phyloP scores from a whole-genome alignment of 2,329 filamentous ascomycete species.

The Lachnum nothofagi region DNA sequence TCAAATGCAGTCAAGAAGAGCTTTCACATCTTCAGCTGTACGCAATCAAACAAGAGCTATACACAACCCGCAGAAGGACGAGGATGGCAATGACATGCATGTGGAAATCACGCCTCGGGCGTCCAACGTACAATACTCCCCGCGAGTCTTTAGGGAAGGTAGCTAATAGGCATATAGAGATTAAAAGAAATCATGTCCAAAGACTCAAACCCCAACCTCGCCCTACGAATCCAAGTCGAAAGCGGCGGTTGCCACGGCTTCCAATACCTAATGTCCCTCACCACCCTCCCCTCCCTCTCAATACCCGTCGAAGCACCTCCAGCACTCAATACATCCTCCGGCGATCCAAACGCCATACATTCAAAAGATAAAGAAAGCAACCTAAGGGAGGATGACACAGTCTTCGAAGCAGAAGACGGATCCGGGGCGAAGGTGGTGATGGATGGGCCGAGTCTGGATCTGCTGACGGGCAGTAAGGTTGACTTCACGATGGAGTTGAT shows the following conservation, averaged over 20 bases:
- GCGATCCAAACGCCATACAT: conserved; percentile 16
- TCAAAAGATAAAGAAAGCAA: conserved; percentile 34
- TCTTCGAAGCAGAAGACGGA: conserved; percentile 67
- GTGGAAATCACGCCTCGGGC: conserved; percentile 82
- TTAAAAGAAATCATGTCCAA: conserved; percentile 62
- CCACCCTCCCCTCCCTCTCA: conserved; percentile 43
- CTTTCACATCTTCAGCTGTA: conserved; percentile 21
- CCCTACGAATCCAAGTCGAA: conserved; percentile 87
- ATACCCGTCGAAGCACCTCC: conserved; percentile 13
- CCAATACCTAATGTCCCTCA: conserved; percentile 90
- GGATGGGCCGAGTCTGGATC: conserved; percentile 78
- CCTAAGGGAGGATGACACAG: conserved; percentile 70
- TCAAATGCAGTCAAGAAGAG: conserved; percentile 5
- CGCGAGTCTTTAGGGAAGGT: neutral
- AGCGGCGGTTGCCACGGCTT: conserved; percentile 96
- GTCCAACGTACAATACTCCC: conserved; percentile 55
- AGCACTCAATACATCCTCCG: conserved; percentile 16
- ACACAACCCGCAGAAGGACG: conserved; percentile 71
- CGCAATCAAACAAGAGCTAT: conserved; percentile 43
- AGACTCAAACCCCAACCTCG: conserved; percentile 70
- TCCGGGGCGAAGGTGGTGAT: conserved; percentile 75
- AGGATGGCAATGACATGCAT: conserved; percentile 77
- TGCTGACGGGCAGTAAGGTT: conserved; percentile 88
- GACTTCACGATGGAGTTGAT: conserved; percentile 97
- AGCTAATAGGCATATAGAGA: conserved; percentile 20